Evolutionary conservation across 345 rosid species (phyloP), one percentile per base, ranked within the genome.

Genomic region (Eucalyptus marginata): DNA sequence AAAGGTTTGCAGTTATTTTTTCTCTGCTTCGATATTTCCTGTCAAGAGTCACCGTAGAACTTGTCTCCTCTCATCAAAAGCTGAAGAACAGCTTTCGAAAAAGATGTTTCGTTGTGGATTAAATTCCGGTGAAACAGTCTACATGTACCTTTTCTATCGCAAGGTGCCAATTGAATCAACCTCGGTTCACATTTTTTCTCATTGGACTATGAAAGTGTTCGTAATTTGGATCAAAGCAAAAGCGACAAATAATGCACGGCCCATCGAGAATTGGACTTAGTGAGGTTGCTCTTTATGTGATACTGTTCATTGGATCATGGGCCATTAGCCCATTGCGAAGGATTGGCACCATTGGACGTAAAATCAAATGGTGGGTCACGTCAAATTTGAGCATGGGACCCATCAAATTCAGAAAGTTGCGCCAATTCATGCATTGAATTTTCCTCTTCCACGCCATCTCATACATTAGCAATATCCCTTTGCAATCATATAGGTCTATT

Each of bases 1-100:
- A 52, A 52, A 52, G 10, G 5, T 3, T 52, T 52, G 58, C 8
- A 52, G 1, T 52, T 52, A 52, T 52, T 2, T 52, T 2, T 52
- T 52, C 2, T 8, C 2, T 20, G 5, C 10, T 52, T 18, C 25
- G 58, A 52, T 52, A 20, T 52, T 20, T 18, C 10, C 2, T 8
- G 2, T 52, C 5, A 2, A 8, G 25, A 52, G 58, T 52, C 25
- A 0, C 10, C 1, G 2, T 20, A 52, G 1, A 52, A 52, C 58
- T 52, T 2, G 24, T 20, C 10, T 52, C 25, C 58, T 52, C 58
- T 52, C 58, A 52, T 52, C 58, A 18, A 52, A 52, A 18, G 58
- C 24, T 20, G 1, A 52, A 3, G 25, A 52, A 52, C 58, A 8
- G 10, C 9, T 52, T 52, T 52, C 2, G 2, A 18, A 52, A 18